Conservation (phyloP, 1,139 yeast species). For the Candida neerlandica region DNA sequence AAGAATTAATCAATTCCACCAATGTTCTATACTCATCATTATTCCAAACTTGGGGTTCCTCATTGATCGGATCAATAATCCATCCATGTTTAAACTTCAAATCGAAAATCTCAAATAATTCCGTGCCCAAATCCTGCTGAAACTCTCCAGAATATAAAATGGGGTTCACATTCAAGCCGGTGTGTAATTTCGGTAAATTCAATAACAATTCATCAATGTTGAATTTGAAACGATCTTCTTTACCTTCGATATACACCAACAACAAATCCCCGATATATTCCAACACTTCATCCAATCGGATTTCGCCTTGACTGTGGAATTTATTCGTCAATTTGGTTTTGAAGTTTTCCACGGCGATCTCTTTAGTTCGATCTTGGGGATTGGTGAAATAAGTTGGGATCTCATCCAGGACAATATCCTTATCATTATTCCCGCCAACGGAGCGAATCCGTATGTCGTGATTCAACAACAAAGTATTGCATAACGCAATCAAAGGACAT, state of each 20-base stretch:
- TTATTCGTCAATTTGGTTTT: constrained; percentile 26
- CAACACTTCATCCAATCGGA: constrained; percentile 37
- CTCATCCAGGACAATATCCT: background rate
- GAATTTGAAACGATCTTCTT: constrained; percentile 6
- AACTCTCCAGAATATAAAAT: constrained; percentile 63
- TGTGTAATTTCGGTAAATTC: constrained; percentile 63
- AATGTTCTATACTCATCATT: constrained; percentile 23
- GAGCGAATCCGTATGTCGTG: background rate
- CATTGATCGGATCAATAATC: constrained; percentile 33
- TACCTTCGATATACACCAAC: constrained; percentile 24
- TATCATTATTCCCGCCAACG: background rate
- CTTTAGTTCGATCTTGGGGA: constrained; percentile 1
- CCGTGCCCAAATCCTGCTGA: constrained; percentile 40
- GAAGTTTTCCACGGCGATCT: constrained; percentile 21
- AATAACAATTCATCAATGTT: constrained; percentile 44
- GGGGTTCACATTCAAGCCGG: constrained; percentile 78
- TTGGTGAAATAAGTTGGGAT: background rate
- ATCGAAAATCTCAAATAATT: constrained; percentile 42
- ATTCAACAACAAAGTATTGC: constrained; percentile 49
- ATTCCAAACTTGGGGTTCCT: constrained; percentile 13
- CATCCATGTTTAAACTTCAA: constrained; percentile 55
- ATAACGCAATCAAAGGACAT: constrained; percentile 82
- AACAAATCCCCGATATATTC: constrained; percentile 50
- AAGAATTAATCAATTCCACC: constrained; percentile 25
- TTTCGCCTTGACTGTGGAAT: constrained; percentile 21